These are phyloP conservation scores for Phoenix dactylifera DNA, from an alignment of 176 grass and related monocot genomes.

Conservation along the genomic window DNA sequence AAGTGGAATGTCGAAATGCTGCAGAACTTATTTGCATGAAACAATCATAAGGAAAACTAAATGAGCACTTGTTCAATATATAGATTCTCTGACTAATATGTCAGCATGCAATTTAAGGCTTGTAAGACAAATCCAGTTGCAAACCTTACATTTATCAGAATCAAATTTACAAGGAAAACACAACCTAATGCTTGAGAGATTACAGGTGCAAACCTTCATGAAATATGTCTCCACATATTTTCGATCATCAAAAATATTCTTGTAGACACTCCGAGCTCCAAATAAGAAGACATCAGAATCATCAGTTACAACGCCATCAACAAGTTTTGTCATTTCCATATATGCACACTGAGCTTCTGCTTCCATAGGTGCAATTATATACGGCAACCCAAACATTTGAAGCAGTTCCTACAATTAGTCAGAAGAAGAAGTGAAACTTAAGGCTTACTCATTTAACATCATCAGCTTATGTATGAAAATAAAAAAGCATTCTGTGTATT, in stretches of 20 bases:
- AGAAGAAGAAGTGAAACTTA: neutral
- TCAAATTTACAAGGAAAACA: too few relatives aligned
- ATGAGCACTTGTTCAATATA: too few relatives aligned
- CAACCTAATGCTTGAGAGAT: constrained; percentile 1
- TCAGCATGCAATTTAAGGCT: too few relatives aligned
- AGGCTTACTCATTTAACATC: neutral
- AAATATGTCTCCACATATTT: constrained; percentile 99
- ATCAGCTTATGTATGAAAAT: too few relatives aligned
- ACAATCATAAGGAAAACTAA: too few relatives aligned
- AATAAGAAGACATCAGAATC: constrained; percentile 98
- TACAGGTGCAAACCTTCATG: constrained; percentile 65
- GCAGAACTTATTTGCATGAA: too few relatives aligned
- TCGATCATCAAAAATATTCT: constrained; percentile 98
- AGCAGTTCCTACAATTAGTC: constrained; percentile 71
- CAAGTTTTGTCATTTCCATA: constrained; percentile 91
- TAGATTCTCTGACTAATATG: too few relatives aligned
- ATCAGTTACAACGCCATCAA: constrained; percentile 97
- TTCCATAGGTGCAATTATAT: constrained; percentile 93
- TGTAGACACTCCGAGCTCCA: constrained; percentile 88
- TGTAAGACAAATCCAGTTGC: too few relatives aligned
- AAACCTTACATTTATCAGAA: too few relatives aligned
- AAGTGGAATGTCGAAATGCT: too few relatives aligned
- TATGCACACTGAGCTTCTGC: constrained; percentile 98
- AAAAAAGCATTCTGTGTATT: too few relatives aligned
- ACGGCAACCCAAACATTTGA: constrained; percentile 99